Conservation (phyloP, 805 yeast genomes). For the Myxozyma melibiosi region DNA sequence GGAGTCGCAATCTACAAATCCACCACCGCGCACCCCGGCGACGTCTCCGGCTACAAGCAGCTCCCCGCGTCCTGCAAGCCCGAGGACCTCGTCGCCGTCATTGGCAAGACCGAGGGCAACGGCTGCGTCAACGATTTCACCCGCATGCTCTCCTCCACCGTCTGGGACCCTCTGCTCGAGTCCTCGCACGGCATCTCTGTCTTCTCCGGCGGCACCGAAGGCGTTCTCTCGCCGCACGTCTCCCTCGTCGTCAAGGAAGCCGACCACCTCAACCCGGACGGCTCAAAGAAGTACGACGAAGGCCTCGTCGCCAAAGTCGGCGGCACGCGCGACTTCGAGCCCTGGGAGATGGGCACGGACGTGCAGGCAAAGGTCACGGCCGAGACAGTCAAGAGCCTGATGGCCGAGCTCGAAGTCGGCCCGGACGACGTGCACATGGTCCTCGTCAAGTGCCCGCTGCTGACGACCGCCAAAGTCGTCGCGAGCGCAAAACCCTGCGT, state of each 20-base stretch:
- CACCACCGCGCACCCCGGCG: slow-evolving; percentile 32
- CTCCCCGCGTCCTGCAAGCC: slow-evolving; percentile 22
- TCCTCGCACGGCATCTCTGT: slow-evolving; percentile 28
- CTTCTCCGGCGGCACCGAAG: slow-evolving; percentile 35
- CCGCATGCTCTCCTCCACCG: slow-evolving; percentile 33
- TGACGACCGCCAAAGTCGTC: slow-evolving; percentile 33
- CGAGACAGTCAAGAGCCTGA: slow-evolving; percentile 22
- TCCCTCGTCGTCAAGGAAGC: slow-evolving; percentile 27
- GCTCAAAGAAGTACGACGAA: slow-evolving; percentile 22
- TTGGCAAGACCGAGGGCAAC: slow-evolving; percentile 34
- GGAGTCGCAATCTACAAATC: slow-evolving; percentile 29
- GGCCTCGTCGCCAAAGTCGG: slow-evolving; percentile 33
- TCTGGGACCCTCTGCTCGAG: slow-evolving; percentile 32
- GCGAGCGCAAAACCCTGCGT: slow-evolving; percentile 30
- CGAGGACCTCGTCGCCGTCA: slow-evolving; percentile 28
- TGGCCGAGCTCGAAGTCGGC: slow-evolving; percentile 27
- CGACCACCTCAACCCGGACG: slow-evolving; percentile 22
- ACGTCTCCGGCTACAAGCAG: slow-evolving; percentile 20
- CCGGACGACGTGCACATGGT: slow-evolving; percentile 33
- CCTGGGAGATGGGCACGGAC: slow-evolving; percentile 34
- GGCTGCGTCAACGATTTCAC: slow-evolving; percentile 34
- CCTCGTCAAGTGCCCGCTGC: slow-evolving; percentile 32
- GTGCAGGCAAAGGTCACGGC: slow-evolving; percentile 29
- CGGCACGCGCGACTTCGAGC: slow-evolving; percentile 32
- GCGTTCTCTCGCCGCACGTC: slow-evolving; percentile 32